Base-by-base conservation (phyloP, 257 asterid genomes). In the Forsythia viridissima region DNA sequence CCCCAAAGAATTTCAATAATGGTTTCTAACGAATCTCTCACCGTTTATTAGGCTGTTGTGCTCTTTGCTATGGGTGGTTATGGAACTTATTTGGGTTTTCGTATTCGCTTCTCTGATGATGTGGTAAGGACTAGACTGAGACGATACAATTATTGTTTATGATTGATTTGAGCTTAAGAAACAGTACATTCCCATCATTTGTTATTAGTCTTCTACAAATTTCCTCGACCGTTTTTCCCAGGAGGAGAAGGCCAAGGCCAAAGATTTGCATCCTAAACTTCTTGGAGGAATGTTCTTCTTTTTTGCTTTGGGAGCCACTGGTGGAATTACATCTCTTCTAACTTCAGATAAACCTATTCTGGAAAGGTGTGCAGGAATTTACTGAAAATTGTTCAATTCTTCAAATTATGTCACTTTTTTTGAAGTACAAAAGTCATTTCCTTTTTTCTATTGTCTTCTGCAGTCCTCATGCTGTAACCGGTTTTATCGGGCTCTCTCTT, bases 201-300 rank as follows among this genome's bases (percentile, higher is more conserved):
- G 8, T 20, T 73, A 12, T 55, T 57, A 9, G 3, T 20, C 21
- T 20, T 16, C 55, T 13, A 2, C 4, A 41, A 73, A 39, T 15
- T 42, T 44, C 10, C 34, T 20, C n/a, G 1, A 38, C 12, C 68
- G 41, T 37, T 77, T 63, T 41, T 36, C 46, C 30, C 76, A 92
- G 98, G 99, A 93, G 90, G 98, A 95, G 82, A 95, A 86, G 89
- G 99, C 98, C 18, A 95, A 86, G 88, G 99, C 99, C 51, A 95
- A 92, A 80, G 98, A 91, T 79, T 86, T 93, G 89, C 98, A 95
- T 79, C 99, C 99, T 67, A 95, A 93, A 88, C 97, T 95, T 82
- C 89, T 95, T 13, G 99, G 89, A 75, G 98, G 99, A 74, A 92
- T 95, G 99, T 92, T 93, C 77, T 90, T 94, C 93, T 94, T 94